These are phyloP conservation scores for Acanthamoeba lenticulata DNA, from an alignment of 208 protist species.

Conservation along the genomic window DNA sequence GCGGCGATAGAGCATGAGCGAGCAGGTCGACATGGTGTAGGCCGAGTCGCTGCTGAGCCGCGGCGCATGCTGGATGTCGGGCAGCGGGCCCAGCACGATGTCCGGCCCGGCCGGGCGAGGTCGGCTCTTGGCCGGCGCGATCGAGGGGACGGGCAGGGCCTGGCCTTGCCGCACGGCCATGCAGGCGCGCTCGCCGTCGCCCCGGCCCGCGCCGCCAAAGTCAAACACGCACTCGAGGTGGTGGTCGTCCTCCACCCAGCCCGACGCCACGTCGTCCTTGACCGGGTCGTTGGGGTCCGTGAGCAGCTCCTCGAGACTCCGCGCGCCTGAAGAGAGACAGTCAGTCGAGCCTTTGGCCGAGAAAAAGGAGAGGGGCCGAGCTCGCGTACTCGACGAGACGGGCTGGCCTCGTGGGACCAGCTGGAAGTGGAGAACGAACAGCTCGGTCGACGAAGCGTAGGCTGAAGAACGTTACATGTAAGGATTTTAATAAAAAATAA, in stretches of 20 bases:
- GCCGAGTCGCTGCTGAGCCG: slow-evolving; percentile 26
- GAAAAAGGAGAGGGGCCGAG: neutral
- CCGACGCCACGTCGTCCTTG: neutral
- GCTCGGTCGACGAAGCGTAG: slow-evolving; percentile 35
- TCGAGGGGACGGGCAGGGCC: neutral
- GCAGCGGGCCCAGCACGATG: slow-evolving; percentile 10
- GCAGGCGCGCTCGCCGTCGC: neutral
- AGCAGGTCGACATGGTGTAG: neutral
- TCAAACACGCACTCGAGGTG: slow-evolving; percentile 45
- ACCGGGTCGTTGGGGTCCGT: neutral
- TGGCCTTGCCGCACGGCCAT: slow-evolving; percentile 21
- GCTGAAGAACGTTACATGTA: neutral
- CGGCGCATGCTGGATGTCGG: slow-evolving; percentile 33
- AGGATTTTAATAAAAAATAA: neutral
- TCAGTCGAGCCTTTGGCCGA: neutral
- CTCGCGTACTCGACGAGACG: neutral
- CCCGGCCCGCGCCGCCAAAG: neutral
- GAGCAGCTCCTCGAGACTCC: neutral
- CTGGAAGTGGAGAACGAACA: slow-evolving; percentile 22
- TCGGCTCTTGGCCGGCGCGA: neutral
- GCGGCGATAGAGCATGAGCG: slow-evolving; percentile 6
- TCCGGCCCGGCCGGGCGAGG: neutral
- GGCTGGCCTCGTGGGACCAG: neutral
- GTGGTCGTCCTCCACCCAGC: slow-evolving; percentile 16
- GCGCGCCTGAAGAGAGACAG: neutral